phyloP scores from a whole-genome alignment of 129 eudicot genomes.

The Ambrosia trifida region DNA sequence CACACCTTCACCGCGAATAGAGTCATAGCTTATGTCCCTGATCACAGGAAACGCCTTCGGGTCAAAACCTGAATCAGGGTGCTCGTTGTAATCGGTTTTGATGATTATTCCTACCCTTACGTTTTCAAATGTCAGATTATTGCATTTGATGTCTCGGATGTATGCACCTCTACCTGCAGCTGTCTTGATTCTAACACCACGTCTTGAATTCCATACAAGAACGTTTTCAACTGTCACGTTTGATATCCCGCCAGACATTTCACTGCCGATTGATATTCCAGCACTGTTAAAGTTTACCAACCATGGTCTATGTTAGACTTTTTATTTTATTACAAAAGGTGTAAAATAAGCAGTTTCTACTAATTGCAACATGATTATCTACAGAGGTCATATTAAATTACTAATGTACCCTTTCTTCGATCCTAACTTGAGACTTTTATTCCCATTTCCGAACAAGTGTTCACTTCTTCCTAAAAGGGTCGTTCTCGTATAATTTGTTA shows the following conservation, averaged over 20 bases:
- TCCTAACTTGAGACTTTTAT: neutral
- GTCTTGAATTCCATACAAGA: conserved; percentile 74
- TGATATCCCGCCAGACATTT: conserved; percentile 97
- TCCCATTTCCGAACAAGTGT: neutral
- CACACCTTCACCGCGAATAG: conserved; percentile 85
- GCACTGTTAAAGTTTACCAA: conserved; percentile 57
- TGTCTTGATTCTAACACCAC: conserved; percentile 89
- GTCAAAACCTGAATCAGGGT: conserved; percentile 73
- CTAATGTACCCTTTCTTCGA: neutral
- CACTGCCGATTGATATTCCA: conserved; percentile 97
- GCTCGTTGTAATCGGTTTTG: conserved; percentile 95
- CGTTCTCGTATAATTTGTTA: neutral
- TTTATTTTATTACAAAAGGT: neutral
- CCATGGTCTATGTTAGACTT: conserved; percentile 9
- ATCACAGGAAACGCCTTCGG: conserved; percentile 71
- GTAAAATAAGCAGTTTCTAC: neutral
- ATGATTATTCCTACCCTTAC: conserved; percentile 87
- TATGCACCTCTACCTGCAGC: conserved; percentile 94
- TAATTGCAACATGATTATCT: neutral
- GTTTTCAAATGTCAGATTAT: conserved; percentile 74
- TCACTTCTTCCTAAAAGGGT: neutral
- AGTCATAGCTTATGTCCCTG: conserved; percentile 59
- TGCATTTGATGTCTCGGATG: conserved; percentile 64
- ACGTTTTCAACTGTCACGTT: conserved; percentile 74
- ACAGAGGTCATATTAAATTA: neutral